Evolutionary conservation across 148 eudicot genomes (phyloP).

Genomic region (Chenopodium album): DNA sequence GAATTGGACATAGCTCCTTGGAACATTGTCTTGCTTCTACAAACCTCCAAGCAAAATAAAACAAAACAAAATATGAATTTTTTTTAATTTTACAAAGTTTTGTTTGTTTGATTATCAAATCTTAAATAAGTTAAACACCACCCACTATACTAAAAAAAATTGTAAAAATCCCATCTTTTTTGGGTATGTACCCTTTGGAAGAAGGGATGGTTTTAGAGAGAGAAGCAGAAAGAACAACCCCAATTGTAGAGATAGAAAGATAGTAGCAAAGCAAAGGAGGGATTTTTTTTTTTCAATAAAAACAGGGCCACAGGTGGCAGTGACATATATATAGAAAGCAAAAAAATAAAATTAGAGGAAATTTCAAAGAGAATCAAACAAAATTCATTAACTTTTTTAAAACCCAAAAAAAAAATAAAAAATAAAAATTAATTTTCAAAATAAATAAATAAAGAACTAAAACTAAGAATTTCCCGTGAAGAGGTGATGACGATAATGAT

Average conservation of each 20-base stretch:
- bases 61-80: conserved; percentile 20
- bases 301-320: conserved; percentile 28
- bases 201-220: background rate
- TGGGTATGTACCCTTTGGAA: conserved; percentile 10
- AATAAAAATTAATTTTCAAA: background rate
- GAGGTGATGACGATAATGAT: conserved; percentile 34
- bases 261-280: conserved; percentile 7
- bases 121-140: conserved; percentile 24
- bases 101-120: conserved; percentile 27
- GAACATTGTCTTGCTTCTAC: conserved; percentile 48
- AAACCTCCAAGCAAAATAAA: conserved; percentile 43
- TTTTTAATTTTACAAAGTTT: conserved; percentile 13
- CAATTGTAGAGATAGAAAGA: conserved; percentile 24
- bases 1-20: conserved; percentile 59
- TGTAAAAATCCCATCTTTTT: background rate
- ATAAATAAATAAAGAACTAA: background rate
- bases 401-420: no score
- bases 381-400: background rate
- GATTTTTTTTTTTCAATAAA: conserved; percentile 23
- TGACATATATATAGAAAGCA: conserved; percentile 13
- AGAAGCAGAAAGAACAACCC: conserved; percentile 21
- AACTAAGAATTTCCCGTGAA: conserved; percentile 34
- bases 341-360: background rate
- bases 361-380: conserved; percentile 8
- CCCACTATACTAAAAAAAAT: background rate